Evolutionary conservation across 2,329 filamentous ascomycete genomes (phyloP).

Genomic region (Trichoderma harzianum): DNA sequence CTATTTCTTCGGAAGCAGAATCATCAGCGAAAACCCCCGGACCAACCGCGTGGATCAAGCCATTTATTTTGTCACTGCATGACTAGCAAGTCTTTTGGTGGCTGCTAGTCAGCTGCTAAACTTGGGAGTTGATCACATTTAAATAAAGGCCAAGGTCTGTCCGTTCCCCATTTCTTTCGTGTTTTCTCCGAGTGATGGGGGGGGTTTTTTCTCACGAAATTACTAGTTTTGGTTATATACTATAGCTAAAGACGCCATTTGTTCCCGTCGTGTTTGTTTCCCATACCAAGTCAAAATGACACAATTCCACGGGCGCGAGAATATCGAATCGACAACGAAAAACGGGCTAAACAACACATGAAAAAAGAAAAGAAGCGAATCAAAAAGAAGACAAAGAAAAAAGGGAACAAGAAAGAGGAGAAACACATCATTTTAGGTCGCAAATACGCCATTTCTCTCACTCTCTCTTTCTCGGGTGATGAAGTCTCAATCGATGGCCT

Average conservation of each 20-base stretch:
- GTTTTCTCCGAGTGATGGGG: background rate
- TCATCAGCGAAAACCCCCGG: background rate
- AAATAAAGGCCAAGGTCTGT: background rate
- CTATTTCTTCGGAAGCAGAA: background rate
- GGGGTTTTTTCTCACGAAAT: background rate
- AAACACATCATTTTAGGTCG: background rate
- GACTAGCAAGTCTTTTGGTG: background rate
- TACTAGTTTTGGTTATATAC: conserved; percentile 11
- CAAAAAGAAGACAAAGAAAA: background rate
- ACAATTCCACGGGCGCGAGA: background rate
- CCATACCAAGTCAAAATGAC: background rate
- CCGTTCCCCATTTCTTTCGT: background rate
- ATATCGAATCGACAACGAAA: background rate
- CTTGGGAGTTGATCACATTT: background rate
- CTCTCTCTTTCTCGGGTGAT: background rate
- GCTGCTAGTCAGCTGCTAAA: too few species aligned
- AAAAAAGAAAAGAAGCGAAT: background rate
- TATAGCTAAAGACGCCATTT: conserved; percentile 7
- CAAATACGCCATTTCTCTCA: background rate
- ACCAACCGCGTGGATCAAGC: background rate
- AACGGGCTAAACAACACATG: background rate
- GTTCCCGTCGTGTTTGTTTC: background rate
- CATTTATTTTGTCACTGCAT: background rate
- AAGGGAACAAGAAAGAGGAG: background rate
- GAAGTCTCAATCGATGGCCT: background rate